Evolutionary conservation across 176 grass and related monocot genomes (phyloP), one percentile per base, ranked within the genome.

Genomic region (Neostapfia colusana): DNA sequence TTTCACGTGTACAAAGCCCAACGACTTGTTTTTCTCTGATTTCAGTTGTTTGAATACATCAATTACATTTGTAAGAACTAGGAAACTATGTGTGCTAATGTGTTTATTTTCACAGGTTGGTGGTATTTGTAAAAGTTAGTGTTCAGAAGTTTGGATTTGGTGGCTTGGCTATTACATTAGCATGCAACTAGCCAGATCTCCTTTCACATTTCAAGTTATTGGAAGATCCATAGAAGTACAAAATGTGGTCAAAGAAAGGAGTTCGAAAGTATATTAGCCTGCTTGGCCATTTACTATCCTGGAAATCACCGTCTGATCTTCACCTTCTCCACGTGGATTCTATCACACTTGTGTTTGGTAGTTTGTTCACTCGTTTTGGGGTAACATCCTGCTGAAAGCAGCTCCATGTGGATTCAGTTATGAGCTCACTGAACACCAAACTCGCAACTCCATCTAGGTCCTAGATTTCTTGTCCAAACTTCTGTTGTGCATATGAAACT

Each of bases 341-440:
- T 25, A 57, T 43, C 34, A 51, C 21, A 65, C 40, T 37, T 55
- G 24, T 64, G 58, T 34, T 55, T 42, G 56, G 51, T 72, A 13
- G 37, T 72, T 76, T 73, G 46, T 79, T 46, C 76, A 50, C 55
- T 77, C 10, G 18, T 16, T 41, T 42, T 62, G 55, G 57, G 49
- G 31, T 69, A 63, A 54, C 65, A 70, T 76, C 36, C 42, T 48
- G 69, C 82, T 72, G 58, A 76, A 83, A 77, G 54, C 82, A 70
- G 82, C 54, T 67, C 60, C 43, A 43, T 58, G 24, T 63, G 73
- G 43, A 70, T 69, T 84, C 65, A 49, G 46, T 65, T 70, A 49
- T 70, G 42, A 25, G 31, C 41, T 59, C 39, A n/a, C 36, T 53
- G 65, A 76, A 61, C 20, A 45, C 37, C 68, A 48, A 58, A 42